phyloP scores from a whole-genome alignment of 1,139 yeast species.

The Kluyveromyces sp. region DNA sequence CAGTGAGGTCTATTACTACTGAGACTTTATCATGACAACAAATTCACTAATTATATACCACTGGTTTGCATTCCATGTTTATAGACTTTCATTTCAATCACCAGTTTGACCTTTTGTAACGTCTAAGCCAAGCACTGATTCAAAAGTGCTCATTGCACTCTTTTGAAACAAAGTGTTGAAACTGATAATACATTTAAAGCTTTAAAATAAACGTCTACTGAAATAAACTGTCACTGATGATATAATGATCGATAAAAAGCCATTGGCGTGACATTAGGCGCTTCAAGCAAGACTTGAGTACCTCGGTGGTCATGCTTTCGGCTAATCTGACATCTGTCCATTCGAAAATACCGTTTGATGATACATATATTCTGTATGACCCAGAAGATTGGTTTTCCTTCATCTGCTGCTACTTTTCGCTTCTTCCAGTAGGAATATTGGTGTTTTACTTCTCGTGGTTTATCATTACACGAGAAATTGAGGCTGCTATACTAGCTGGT shows the following conservation, averaged over 20 bases:
- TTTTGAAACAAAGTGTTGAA: not conserved
- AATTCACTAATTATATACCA: not conserved
- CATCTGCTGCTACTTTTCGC: conserved; percentile 62
- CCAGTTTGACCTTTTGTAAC: too few relatives aligned
- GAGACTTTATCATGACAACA: not conserved
- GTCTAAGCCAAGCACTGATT: too few relatives aligned
- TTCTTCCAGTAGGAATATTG: conserved; percentile 76
- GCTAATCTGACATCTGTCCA: not conserved
- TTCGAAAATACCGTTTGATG: conserved; percentile 36
- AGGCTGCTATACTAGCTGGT: conserved; percentile 72
- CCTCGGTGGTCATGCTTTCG: not conserved
- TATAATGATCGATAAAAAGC: too few relatives aligned
- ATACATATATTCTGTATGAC: conserved; percentile 76
- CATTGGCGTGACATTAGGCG: too few relatives aligned
- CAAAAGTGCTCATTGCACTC: too few relatives aligned
- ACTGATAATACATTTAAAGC: not conserved
- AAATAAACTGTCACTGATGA: not conserved
- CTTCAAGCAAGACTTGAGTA: too few relatives aligned
- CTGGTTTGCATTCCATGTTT: not conserved
- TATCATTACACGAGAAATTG: conserved; percentile 72
- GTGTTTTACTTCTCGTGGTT: conserved; percentile 82
- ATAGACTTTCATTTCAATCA: not conserved
- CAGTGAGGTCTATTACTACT: too few relatives aligned
- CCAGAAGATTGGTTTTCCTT: conserved; percentile 58
- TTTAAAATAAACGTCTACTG: not conserved